Evolutionary conservation across 305 asterid species (phyloP), one percentile per base, ranked within the genome.

Genomic region (Solanum chacoense): DNA sequence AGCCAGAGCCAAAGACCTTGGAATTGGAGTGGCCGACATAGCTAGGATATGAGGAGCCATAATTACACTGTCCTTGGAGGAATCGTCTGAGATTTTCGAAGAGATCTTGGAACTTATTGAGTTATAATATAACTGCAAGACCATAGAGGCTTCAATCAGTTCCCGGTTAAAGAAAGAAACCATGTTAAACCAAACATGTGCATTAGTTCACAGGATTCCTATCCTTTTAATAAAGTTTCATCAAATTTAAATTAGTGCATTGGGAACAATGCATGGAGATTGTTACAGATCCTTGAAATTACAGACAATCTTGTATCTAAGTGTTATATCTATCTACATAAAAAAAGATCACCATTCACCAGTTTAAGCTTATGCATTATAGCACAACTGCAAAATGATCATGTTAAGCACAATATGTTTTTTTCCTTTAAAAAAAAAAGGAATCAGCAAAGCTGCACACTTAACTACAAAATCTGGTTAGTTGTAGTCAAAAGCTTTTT

Each of bases 31-130:
- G 90, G 99, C 99, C 40, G 99, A 96, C 98, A 97, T 92, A 87
- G 99, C 98, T 84, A 97, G 95, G 90, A 97, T 96, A 91, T 97
- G 99, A 38, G 99, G 99, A 88, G 96, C 98, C 98, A 97, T 96
- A 88, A 89, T 36, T 7, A 89, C 88, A 80, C 90, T 92, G 87
- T 90, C 90, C 84, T 93, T 91, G 74, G 77, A 37, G 84, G 93
- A 75, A 63, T 91, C 96, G 38, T 89, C 92, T 80, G 94, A 86
- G 89, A 88, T 89, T 59, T 91, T 90, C 37, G 94, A 88, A 42
- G 86, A 89, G 89, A 93, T 88, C 87, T 93, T 95, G 89, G 98
- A 92, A 86, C 90, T 86, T 87, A 92, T 85, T 86, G 93, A 93
- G 88, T 93, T 94, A 89, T 92, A 94, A 88, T 94, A 96, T 90